Base-by-base conservation (phyloP, 1,139 yeast species). In the Tardiomyces blankii region DNA sequence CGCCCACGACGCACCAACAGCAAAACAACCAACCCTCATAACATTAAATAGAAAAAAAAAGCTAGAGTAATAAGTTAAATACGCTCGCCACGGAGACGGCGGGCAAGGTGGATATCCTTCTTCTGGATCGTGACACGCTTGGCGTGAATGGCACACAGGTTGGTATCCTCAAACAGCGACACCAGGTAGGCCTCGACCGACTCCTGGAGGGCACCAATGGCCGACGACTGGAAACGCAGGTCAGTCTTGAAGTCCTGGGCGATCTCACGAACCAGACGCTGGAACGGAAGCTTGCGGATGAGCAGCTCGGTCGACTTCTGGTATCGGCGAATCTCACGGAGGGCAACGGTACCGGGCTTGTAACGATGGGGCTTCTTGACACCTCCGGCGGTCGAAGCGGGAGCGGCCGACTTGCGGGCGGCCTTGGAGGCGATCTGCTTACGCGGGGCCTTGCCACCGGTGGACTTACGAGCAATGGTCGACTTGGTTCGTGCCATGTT, bases 391-490 rank as follows among this genome's bases (percentile, higher is more conserved):
- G 95, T 77, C 76, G 94, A 91, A 48, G 64, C 51, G 45, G 63
- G 53, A 41, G 68, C 67, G 51, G 96, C 96, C 49, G 97, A 88
- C 75, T 89, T 89, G 81, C 97, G 84, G 62, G 97, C 96, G 64
- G 96, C 96, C 84, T 89, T 89, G 60, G 96, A 88, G 65, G 97
- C 96, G 67, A 89, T 80, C 76, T 88, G 96, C 78, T 89, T 89
- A 83, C 97, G 86, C 79, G 97, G 97, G 57, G 96, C 96, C 74
- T 89, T 89, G 77, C 97, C 97, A 82, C 96, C 96, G 66, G 96
- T 87, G 61, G 96, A 87, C 75, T 88, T 88, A 82, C 96, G 86
- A 67, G 96, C 96, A 45, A 52, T 51, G 58, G 96, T 88, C 79
- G 89, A 95, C 76, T 89, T 88, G 58, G 96, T 88, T 84, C 96